Evolutionary conservation across 805 yeast species (phyloP).

Genomic region (Kregervanrija delftensis): DNA sequence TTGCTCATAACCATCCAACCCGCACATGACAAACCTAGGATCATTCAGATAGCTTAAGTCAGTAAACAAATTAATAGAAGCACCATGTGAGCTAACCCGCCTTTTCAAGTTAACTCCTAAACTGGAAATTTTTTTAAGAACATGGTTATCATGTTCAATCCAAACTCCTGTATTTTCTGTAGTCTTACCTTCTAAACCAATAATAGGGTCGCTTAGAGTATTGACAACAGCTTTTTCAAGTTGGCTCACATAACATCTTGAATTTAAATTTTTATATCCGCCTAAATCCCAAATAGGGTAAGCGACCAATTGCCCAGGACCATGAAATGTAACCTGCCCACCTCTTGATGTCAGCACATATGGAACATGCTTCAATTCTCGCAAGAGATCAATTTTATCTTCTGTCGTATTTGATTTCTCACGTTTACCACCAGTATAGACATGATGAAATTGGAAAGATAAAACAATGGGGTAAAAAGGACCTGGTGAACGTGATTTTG

Average conservation of each 20-base stretch:
- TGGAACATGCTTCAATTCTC: constrained; percentile 35
- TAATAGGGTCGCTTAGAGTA: constrained; percentile 13
- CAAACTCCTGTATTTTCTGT: constrained; percentile 87
- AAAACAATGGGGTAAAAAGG: constrained; percentile 61
- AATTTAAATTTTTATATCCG: constrained; percentile 44
- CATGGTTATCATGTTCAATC: constrained; percentile 33
- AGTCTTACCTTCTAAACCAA: constrained; percentile 33
- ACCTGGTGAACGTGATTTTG: constrained; percentile 11
- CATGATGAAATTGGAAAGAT: constrained; percentile 80
- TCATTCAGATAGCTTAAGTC: constrained; percentile 65
- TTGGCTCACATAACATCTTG: constrained; percentile 45
- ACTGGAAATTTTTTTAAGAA: constrained; percentile 66
- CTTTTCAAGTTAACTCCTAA: constrained; percentile 85
- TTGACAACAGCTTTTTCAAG: constrained; percentile 33
- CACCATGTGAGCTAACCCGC: constrained; percentile 82
- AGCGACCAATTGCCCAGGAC: constrained; percentile 88
- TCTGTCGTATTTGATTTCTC: constrained; percentile 46
- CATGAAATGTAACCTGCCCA: constrained; percentile 95
- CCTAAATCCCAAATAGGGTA: constrained; percentile 73
- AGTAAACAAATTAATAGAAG: constrained; percentile 72
- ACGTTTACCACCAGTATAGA: constrained; percentile 89
- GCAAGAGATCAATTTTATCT: constrained; percentile 16
- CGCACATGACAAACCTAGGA: constrained; percentile 71
- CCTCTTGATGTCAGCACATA: constrained; percentile 83
- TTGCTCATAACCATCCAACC: constrained; percentile 57